Evolutionary conservation across 768 basidiomycete species (phyloP).

Genomic region (Amanita rimosa): DNA sequence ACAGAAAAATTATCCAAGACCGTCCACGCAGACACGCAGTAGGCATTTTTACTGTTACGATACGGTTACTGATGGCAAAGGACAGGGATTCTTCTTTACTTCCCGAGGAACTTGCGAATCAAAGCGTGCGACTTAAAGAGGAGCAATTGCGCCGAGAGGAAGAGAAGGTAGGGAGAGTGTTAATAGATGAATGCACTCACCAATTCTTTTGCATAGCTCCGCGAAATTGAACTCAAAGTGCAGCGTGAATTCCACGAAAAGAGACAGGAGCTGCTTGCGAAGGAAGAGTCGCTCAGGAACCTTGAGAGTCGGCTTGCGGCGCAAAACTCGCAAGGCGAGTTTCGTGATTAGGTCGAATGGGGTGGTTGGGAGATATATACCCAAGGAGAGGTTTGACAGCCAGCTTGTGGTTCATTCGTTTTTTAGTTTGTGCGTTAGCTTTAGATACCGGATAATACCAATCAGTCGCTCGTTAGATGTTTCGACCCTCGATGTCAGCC

Average conservation of each 20-base stretch:
- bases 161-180: conserved; percentile 58
- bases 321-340: conserved; percentile 75
- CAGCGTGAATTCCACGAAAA: conserved; percentile 98
- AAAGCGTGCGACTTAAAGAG: conserved; percentile 96
- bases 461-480: conserved; percentile 15
- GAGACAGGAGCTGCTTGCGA: conserved; percentile 90
- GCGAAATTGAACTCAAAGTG: conserved; percentile 96
- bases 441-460: conserved; percentile 23
- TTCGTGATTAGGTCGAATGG: conserved; percentile 46
- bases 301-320: conserved; percentile 86
- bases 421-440: conserved; percentile 1
- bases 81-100: conserved; percentile 78
- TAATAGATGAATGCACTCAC: neutral
- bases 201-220: conserved; percentile 39
- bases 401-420: conserved; percentile 7
- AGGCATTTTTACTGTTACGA: conserved; percentile 15
- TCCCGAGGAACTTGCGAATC: conserved; percentile 93
- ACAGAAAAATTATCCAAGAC: conserved; percentile 93
- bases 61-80: conserved; percentile 14
- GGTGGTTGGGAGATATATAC: conserved; percentile 2
- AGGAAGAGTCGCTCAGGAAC: conserved; percentile 90
- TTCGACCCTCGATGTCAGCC: neutral
- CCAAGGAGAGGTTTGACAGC: conserved; percentile 5
- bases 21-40: conserved; percentile 73
- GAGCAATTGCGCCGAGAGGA: conserved; percentile 96